Evolutionary conservation across 768 basidiomycete species (phyloP).

Genomic region (Chalciporus sphaerocephalus): DNA sequence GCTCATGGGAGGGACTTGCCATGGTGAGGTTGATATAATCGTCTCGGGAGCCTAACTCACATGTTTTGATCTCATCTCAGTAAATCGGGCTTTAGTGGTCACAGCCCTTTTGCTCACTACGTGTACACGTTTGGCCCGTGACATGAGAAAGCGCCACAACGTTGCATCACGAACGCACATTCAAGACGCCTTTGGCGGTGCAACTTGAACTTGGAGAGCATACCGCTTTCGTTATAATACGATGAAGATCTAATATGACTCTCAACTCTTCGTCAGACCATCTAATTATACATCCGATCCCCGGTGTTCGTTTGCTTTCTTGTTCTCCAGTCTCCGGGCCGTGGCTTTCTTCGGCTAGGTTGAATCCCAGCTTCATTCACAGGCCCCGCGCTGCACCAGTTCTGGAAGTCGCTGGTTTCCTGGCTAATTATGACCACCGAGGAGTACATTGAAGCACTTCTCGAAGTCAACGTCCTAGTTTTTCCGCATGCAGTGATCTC

Average conservation of each 20-base stretch:
- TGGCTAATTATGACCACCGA: constrained; percentile 24
- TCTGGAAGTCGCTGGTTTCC: constrained; percentile 15
- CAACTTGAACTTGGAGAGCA: constrained; percentile 1
- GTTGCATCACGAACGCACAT: constrained; percentile 10
- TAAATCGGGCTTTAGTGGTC: constrained; percentile 10
- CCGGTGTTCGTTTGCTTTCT: constrained; percentile 9
- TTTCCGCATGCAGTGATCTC: constrained; percentile 19
- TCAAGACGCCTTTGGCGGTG: constrained; percentile 9
- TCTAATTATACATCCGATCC: constrained; percentile 12
- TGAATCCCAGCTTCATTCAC: constrained; percentile 20
- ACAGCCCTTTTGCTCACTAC: constrained; percentile 19
- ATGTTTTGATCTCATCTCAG: constrained; percentile 9
- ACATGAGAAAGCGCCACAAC: constrained; percentile 25
- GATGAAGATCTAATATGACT: constrained; percentile 6
- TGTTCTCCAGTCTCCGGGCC: constrained; percentile 18
- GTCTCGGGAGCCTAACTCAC: constrained; percentile 16
- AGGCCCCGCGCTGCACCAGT: constrained; percentile 12
- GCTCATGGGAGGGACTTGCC: constrained; percentile 16
- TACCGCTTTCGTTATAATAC: constrained; percentile 12
- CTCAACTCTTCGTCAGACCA: constrained; percentile 11
- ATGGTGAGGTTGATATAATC: constrained; percentile 13
- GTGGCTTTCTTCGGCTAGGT: constrained; percentile 22
- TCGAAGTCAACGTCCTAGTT: constrained; percentile 6
- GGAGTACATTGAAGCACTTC: constrained; percentile 16
- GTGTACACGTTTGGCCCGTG: constrained; percentile 11